Conservation (phyloP, 768 basidiomycete species). For the Panus rudis region DNA sequence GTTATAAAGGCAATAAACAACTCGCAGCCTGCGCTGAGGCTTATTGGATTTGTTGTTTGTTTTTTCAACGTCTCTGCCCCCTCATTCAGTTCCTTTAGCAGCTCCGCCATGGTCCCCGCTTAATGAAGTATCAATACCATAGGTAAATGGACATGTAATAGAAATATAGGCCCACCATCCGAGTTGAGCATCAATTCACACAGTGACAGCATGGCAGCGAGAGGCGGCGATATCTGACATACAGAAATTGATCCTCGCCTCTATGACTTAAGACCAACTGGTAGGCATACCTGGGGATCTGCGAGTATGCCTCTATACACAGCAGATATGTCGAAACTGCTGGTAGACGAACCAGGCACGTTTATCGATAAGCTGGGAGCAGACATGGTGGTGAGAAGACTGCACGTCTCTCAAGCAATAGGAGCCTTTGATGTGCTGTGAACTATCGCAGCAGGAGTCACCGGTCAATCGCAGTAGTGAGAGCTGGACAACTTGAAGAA, state of each 20-base stretch:
- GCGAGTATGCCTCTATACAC: constrained; percentile 56
- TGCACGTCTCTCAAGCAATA: too few relatives aligned
- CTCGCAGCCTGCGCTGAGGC: constrained; percentile 83
- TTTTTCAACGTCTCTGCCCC: constrained; percentile 59
- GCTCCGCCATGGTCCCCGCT: constrained; percentile 93
- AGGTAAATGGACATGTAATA: constrained; percentile 6
- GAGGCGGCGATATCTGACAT: constrained; percentile 64
- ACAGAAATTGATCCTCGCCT: constrained; percentile 5
- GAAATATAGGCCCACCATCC: constrained; percentile 40
- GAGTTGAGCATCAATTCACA: constrained; percentile 78
- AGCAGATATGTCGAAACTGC: constrained; percentile 37
- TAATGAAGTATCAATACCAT: constrained; percentile 5
- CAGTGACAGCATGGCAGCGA: constrained; percentile 84
- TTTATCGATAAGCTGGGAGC: neutral
- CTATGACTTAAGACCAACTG: neutral
- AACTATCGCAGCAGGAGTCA: too few relatives aligned
- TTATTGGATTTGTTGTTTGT: constrained; percentile 70
- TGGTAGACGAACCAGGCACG: neutral
- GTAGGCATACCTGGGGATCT: constrained; percentile 53
- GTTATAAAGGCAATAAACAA: constrained; percentile 89
- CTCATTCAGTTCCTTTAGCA: constrained; percentile 75
- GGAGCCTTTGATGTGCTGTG: too few relatives aligned
- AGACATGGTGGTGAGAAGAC: too few relatives aligned
- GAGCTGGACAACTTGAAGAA: too few relatives aligned
- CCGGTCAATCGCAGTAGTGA: too few relatives aligned